Evolutionary conservation across 2,329 filamentous ascomycete genomes (phyloP), one percentile per base, ranked within the genome.

Genomic region (Pseudogymnoascus verrucosus): DNA sequence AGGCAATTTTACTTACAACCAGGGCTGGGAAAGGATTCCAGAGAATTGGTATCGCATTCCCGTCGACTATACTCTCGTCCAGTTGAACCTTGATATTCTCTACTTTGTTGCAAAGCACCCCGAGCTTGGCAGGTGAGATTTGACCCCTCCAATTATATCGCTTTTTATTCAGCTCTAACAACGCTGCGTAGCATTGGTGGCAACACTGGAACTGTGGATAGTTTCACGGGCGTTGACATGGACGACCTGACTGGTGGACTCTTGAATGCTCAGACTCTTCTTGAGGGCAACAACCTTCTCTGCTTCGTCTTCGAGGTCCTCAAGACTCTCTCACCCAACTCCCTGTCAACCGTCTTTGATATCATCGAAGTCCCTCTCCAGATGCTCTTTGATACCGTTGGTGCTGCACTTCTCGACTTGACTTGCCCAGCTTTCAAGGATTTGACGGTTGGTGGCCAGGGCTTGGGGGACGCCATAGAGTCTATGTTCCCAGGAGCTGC

Each of bases 151-250:
- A 10, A n/a, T 19, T 57, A 36, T 21, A 61, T 4, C n/a, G 21
- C 21, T 23, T 23, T 23, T 23, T 23, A 16, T 10, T 34, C 19
- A 12, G 1, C 5, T 8, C 60, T 62, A 44, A 62, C 60, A 54
- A 10, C 4, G 51, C 10, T 6, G 31, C 16, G 11, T 34, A 47
- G 28, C 26, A 51, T 84, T 23, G 82, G 82, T 3, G 82, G 82
- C 10, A 84, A 84, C 68, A 76, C 77, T 5, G 80, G 81, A 21
- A 75, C 73, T 3, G 75, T 80, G 16, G 79, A 84, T 71, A 79
- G 75, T 26, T 84, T 83, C 68, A 73, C 76, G 2, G 80, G 80
- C 3, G 68, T 84, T 57, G 71, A 79, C 66, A 59, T 79, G 1
- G 65, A 65, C 2, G 70, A 81, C 62, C 28, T 81, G 14, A 78